These are phyloP conservation scores for Neocucurbitaria cava DNA, from an alignment of 2,329 filamentous ascomycete genomes.

Conservation along the genomic window DNA sequence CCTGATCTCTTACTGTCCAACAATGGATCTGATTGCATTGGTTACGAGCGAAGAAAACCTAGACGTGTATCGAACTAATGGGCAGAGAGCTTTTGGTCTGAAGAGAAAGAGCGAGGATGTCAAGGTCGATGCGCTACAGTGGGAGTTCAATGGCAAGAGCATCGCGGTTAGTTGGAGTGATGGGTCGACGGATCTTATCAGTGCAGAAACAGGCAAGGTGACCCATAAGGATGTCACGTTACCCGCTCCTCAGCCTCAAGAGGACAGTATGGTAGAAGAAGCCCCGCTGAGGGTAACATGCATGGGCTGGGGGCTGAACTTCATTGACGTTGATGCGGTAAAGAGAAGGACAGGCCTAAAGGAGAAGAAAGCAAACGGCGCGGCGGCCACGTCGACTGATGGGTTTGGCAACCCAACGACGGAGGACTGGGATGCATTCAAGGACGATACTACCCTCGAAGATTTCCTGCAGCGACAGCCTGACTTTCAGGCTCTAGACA, in stretches of 20 bases:
- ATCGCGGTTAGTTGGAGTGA: constrained; percentile 86
- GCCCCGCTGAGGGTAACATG: constrained; percentile 47
- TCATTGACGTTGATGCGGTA: constrained; percentile 57
- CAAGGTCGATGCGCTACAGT: constrained; percentile 49
- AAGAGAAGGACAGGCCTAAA: constrained; percentile 49
- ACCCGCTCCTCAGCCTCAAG: constrained; percentile 8
- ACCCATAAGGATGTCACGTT: constrained; percentile 65
- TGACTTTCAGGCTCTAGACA: constrained; percentile 40
- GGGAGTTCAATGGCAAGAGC: constrained; percentile 67
- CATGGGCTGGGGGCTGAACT: constrained; percentile 63
- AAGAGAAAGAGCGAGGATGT: constrained; percentile 48
- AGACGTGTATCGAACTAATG: constrained; percentile 78
- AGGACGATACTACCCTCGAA: constrained; percentile 45
- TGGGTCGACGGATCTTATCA: constrained; percentile 77
- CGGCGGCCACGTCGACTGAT: constrained; percentile 16
- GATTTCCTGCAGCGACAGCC: constrained; percentile 50
- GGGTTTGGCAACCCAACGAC: constrained; percentile 31
- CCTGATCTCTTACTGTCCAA: constrained; percentile 78
- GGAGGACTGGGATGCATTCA: constrained; percentile 44
- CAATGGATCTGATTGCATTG: constrained; percentile 81
- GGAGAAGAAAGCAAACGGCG: constrained; percentile 16
- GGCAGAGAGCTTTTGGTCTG: constrained; percentile 70
- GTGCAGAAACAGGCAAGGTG: constrained; percentile 80
- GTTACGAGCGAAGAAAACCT: constrained; percentile 73
- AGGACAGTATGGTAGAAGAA: constrained; percentile 5